Base-by-base conservation (phyloP, 2,329 filamentous ascomycete species). In the Thielaviopsis euricoi region DNA sequence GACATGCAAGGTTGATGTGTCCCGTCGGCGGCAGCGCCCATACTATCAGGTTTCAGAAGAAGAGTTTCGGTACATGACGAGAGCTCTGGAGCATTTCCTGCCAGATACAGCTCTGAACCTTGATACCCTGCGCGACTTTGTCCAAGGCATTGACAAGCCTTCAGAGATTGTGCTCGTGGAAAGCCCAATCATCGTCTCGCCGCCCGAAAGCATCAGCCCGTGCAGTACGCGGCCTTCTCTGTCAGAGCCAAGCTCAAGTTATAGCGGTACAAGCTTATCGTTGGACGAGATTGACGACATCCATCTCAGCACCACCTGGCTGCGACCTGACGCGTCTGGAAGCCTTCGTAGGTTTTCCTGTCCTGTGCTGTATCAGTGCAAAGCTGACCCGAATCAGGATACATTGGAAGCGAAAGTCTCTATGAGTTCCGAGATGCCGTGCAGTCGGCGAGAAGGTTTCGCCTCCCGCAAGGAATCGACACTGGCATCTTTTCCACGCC, bases 21-120 rank as follows among this genome's bases (percentile, higher is more conserved):
- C 65, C 6, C 63, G 65, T n/a, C 61, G 65, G 6, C 59, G 65
- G n/a, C 65, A 66, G 60, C 62, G 65, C 7, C 65, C 65, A 0
- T 66, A 66, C 56, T 66, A 66, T 51, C 65, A 66, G 52, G 65
- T 66, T 26, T 66, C 65, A 0, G 65, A 66, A 53, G 64, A 66
- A 50, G 64, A 66, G 56, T 66, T 65, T 51, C 64, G 65, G 15
- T 66, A 65, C 50, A 66, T 66, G 65, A 64, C 64, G 48, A 62
- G 63, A 56, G 64, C 64, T 6, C 55, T 66, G 4, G 64, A 65
- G 59, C 64, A 66, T 55, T 66, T 66, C 48, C 46, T 66, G 19
- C 65, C 65, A 9, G 62, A 64, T 19, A 61, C 62, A 13, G 61
- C 64, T 17, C 60, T 66, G 21, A 64, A 64, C 51, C 61, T 66